phyloP scores from a whole-genome alignment of 2,329 filamentous ascomycete species.

The Davidsoniella neocaledoniae region DNA sequence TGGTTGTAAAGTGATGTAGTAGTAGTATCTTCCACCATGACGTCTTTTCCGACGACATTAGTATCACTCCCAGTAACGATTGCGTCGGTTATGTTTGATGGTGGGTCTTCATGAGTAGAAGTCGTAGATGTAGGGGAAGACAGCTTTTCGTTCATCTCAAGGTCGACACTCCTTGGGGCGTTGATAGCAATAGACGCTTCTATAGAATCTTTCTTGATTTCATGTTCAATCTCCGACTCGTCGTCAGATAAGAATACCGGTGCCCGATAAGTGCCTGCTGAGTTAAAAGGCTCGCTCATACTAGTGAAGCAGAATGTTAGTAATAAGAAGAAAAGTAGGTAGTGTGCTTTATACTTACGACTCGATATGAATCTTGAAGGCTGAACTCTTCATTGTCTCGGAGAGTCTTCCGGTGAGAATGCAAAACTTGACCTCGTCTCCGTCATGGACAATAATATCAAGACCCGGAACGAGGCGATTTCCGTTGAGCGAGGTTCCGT shows the following conservation, averaged over 20 bases:
- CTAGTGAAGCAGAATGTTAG: neutral
- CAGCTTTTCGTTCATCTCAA: neutral
- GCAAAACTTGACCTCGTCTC: slow-evolving; percentile 7
- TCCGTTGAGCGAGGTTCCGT: slow-evolving; percentile 11
- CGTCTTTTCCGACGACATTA: neutral
- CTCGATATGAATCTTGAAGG: neutral
- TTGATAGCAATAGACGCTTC: neutral
- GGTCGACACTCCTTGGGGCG: neutral
- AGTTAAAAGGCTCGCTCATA: neutral
- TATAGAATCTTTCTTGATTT: neutral
- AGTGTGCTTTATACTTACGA: neutral
- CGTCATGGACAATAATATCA: slow-evolving; percentile 2
- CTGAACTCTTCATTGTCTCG: neutral
- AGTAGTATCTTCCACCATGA: too few relatives aligned
- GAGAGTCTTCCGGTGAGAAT: slow-evolving; percentile 6
- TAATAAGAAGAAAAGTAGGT: neutral
- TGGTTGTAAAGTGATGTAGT: neutral
- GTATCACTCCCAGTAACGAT: neutral
- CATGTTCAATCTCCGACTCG: slow-evolving; percentile 6
- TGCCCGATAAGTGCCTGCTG: slow-evolving; percentile 2
- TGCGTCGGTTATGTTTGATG: neutral
- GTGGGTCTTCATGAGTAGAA: neutral
- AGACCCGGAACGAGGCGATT: neutral
- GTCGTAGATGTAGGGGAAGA: neutral
- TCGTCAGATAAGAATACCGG: slow-evolving; percentile 7